Evolutionary conservation across 2,329 filamentous ascomycete species (phyloP).

Genomic region (Tolypocladium capitatum): DNA sequence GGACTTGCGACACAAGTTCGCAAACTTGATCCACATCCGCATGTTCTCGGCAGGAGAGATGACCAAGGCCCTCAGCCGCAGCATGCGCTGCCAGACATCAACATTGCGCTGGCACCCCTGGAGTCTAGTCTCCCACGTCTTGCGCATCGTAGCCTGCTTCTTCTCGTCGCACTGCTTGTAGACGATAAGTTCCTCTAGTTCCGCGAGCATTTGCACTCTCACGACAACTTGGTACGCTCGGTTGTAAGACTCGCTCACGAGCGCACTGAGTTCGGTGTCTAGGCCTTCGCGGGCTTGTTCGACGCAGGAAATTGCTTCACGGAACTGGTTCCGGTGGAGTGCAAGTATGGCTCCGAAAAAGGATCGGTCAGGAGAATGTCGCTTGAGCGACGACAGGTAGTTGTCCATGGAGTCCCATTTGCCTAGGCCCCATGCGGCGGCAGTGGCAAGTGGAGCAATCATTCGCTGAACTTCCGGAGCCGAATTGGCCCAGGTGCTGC

Average conservation of each 20-base stretch:
- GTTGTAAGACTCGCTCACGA: slow-evolving; percentile 98
- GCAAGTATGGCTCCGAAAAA: slow-evolving; percentile 96
- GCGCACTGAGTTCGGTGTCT: slow-evolving; percentile 86
- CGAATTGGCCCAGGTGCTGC: slow-evolving; percentile 89
- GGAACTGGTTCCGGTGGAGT: slow-evolving; percentile 90
- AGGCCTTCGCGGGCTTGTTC: slow-evolving; percentile 85
- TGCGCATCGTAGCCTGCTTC: slow-evolving; percentile 81
- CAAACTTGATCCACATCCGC: slow-evolving; percentile 99
- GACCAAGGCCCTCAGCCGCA: slow-evolving; percentile 85
- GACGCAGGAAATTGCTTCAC: slow-evolving; percentile 78
- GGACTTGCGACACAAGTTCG: slow-evolving; percentile 94
- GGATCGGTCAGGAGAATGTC: slow-evolving; percentile 81
- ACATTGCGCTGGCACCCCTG: slow-evolving; percentile 94
- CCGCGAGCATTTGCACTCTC: slow-evolving; percentile 95
- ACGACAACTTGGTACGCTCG: slow-evolving; percentile 97
- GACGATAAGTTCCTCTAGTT: slow-evolving; percentile 92
- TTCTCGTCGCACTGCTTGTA: slow-evolving; percentile 92
- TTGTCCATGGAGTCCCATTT: slow-evolving; percentile 99
- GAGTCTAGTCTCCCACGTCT: slow-evolving; percentile 90
- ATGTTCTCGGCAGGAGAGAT: slow-evolving; percentile 87
- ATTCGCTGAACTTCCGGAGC: slow-evolving; percentile 74
- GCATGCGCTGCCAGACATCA: slow-evolving; percentile 96
- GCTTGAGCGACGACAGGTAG: slow-evolving; percentile 90
- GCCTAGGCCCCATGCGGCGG: slow-evolving; percentile 87
- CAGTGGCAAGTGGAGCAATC: slow-evolving; percentile 87